phyloP scores from a whole-genome alignment of 2,329 filamentous ascomycete species.

The Apiospora rasikravindrae region DNA sequence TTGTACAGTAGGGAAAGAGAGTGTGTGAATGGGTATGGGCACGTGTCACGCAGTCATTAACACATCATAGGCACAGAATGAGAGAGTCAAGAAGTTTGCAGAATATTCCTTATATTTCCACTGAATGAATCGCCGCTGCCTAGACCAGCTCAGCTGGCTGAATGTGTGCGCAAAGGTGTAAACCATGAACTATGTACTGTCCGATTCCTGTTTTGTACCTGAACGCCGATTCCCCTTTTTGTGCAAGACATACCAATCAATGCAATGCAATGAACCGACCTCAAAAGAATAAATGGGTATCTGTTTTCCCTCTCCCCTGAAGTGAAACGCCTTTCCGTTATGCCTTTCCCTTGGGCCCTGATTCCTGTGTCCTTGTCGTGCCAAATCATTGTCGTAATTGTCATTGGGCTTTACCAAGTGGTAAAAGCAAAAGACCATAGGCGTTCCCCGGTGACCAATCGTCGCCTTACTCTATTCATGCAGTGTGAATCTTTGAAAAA shows the following conservation, averaged over 20 bases:
- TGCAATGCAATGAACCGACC: neutral
- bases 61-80: neutral
- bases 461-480: neutral
- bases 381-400: slow-evolving; percentile 16
- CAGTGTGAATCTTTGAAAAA: neutral
- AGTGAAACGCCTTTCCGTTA: slow-evolving; percentile 8
- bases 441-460: neutral
- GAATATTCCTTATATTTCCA: slow-evolving; percentile 8
- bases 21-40: no score
- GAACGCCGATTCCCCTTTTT: neutral
- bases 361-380: slow-evolving; percentile 1
- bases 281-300: slow-evolving; percentile 5
- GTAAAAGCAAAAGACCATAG: neutral
- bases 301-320: neutral
- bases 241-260: slow-evolving; percentile 10
- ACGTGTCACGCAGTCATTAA: neutral
- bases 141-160: neutral
- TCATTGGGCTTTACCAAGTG: neutral
- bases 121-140: neutral
- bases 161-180: neutral
- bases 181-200: neutral
- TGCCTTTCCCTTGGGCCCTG: neutral
- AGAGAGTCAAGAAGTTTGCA: neutral
- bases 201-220: neutral
- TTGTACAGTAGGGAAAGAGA: no score